Conservation (phyloP, 441 rosid species). For the Bocquillonia castaneifolia region DNA sequence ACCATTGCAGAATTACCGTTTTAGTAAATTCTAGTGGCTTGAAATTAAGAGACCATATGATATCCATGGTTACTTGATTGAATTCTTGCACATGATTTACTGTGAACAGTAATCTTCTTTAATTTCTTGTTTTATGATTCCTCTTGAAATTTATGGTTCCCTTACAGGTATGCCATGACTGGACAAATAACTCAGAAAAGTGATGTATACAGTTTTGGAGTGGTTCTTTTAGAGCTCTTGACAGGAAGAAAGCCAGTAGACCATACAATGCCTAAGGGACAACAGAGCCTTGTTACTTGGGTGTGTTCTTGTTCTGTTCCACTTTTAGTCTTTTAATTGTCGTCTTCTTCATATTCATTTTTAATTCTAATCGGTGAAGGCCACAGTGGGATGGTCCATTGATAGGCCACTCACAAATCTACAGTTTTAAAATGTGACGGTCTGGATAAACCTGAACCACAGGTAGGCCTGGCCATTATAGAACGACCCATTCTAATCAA, state of each 20-base stretch:
- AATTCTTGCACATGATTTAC: no score
- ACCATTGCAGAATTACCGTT: no score
- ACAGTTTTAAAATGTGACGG: no score
- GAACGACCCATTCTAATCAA: no score
- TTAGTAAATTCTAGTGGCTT: no score
- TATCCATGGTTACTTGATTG: no score
- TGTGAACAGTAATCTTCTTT: background rate
- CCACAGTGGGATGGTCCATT: no score
- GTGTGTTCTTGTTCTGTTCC: conserved; percentile 33
- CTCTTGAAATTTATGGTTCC: background rate
- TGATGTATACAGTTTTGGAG: conserved; percentile 94
- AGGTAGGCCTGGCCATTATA: no score
- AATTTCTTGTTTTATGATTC: background rate
- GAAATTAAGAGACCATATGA: no score
- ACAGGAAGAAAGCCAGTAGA: conserved; percentile 97
- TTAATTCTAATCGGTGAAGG: no score
- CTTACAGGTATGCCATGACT: conserved; percentile 85
- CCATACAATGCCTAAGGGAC: conserved; percentile 96
- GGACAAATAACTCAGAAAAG: conserved; percentile 94
- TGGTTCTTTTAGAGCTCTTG: conserved; percentile 86
- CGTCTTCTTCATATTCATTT: background rate
- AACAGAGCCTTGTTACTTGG: conserved; percentile 97
- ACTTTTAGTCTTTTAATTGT: background rate
- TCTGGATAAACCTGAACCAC: no score
- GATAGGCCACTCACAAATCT: no score